Base-by-base conservation (phyloP, 1,284 basidiomycete species). In the Tilletia walkeri region DNA sequence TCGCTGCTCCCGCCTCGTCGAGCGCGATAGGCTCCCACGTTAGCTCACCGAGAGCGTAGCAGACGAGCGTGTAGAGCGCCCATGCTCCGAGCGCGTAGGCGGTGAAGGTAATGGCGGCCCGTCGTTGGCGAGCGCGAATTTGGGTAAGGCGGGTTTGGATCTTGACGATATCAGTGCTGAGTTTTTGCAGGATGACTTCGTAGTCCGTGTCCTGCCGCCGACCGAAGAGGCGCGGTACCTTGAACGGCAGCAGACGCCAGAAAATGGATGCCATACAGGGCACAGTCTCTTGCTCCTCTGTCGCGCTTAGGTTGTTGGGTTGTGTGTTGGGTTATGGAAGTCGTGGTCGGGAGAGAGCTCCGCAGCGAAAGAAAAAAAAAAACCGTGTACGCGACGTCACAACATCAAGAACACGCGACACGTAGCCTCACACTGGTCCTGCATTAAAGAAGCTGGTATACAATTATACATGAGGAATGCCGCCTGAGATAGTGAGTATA, bases 41-140 rank as follows among this genome's bases (percentile, higher is more conserved):
- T 3, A 63, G 59, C 34, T 63, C 59, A 10, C 59, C 59, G 34
- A 63, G 59, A 3, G 59, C 59, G 20, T 63, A 98, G 93, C 95
- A 96, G 67, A 92, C 78, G 34, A 86, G 89, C 53, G 90, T 87
- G 85, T 95, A 97, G 20, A 89, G 83, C 39, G 89, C 87, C 94
- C 94, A 98, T 48, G 88, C 84, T 0, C 89, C 88, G 74, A 95
- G 85, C 0, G 93, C 90, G 81, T 93, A 95, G 4, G 93, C 84
- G 0, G 94, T 94, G 65, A 92, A 89, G 39, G 92, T 86, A 61
- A 95, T 87, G 12, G 90, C 91, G 2, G 92, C 87, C 2, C 94
- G 88, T 49, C 93, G 88, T 84, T 97, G 91, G 34, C 94, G 89
- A 65, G 93, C 85, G 10, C 92, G 89, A 78, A 98, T 92, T 82